These are phyloP conservation scores for Stephania yunnanensis DNA, from an alignment of 164 flowering plant genomes.

Conservation along the genomic window DNA sequence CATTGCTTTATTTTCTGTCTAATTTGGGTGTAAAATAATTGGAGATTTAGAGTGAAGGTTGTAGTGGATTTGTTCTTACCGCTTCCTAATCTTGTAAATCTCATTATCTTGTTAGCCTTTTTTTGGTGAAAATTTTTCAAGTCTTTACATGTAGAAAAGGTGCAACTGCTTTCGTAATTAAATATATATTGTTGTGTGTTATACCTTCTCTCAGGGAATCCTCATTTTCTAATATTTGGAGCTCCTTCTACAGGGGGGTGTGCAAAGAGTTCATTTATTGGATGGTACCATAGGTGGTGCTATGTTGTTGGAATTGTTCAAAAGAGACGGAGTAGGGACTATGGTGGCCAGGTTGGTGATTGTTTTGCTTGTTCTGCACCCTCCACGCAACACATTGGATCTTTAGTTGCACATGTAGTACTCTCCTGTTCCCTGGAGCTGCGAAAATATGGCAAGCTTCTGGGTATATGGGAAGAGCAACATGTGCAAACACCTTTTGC, in stretches of 20 bases:
- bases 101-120: no score
- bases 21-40: not conserved
- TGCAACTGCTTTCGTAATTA: not conserved
- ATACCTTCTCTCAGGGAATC: not conserved
- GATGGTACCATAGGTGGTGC: slow-evolving; percentile 86
- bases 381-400: no score
- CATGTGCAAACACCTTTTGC: not conserved
- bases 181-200: not conserved
- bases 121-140: not conserved
- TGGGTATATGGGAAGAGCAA: no score
- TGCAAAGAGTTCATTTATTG: slow-evolving; percentile 90
- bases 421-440: no score
- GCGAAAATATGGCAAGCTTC: no score
- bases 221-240: not conserved
- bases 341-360: slow-evolving; percentile 89
- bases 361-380: not conserved
- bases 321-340: slow-evolving; percentile 96
- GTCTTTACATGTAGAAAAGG: not conserved
- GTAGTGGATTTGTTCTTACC: not conserved
- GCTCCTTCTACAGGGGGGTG: slow-evolving; percentile 68
- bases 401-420: no score
- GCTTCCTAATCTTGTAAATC: no score
- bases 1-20: not conserved
- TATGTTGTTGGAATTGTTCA: slow-evolving; percentile 73
- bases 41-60: not conserved